phyloP scores from a whole-genome alignment of 345 rosid species.

The Streptanthus diversifolius region DNA sequence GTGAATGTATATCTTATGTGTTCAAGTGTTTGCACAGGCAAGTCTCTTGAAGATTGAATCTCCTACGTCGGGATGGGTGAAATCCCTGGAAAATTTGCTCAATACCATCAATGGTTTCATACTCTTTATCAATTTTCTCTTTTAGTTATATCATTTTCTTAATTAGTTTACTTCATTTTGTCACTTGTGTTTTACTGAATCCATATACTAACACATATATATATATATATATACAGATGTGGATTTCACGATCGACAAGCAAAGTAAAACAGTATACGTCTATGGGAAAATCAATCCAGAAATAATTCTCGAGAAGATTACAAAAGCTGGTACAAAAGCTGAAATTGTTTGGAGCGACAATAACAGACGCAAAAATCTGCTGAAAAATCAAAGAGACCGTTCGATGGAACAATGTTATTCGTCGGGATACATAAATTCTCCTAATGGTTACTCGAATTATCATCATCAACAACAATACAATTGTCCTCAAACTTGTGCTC shows the following conservation, averaged over 20 bases:
- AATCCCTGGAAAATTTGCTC: not conserved
- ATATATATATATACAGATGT: not conserved
- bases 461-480: not conserved
- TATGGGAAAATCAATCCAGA: slow-evolving; percentile 12
- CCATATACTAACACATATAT: no score
- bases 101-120: not conserved
- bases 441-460: not conserved
- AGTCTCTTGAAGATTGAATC: not conserved
- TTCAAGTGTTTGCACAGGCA: not conserved
- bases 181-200: not conserved
- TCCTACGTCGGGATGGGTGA: not conserved
- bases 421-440: not conserved
- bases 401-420: not conserved
- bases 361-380: not conserved
- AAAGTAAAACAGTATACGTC: not conserved
- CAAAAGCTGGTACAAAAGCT: not conserved
- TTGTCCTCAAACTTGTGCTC: not conserved
- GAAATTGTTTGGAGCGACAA: not conserved
- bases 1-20: not conserved
- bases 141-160: not conserved
- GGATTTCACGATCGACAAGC: not conserved
- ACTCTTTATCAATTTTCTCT: not conserved
- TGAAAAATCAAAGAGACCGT: not conserved
- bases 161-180: no score
- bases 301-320: slow-evolving; percentile 2